Percentiles rank a stretch among this genome's conserved stretches.
These are phyloP conservation scores for Botrytis porri DNA, from an alignment of 2,329 filamentous ascomycete species.

Conservation along the genomic window DNA sequence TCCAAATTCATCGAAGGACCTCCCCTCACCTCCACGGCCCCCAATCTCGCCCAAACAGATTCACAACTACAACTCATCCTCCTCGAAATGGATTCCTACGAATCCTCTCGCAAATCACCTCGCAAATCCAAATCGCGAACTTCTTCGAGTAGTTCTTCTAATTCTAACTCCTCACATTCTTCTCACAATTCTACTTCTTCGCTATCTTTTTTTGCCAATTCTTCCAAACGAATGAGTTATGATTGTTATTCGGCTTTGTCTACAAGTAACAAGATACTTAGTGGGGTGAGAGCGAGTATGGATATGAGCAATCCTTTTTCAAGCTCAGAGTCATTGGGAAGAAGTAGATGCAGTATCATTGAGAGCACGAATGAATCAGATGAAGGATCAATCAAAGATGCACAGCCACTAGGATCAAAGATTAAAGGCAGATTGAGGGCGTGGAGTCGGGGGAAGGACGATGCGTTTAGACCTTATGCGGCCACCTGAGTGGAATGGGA, in stretches of 20 bases:
- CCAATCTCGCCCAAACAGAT: constrained; percentile 15
- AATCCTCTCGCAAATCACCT: not conserved
- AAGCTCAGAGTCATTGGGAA: not conserved
- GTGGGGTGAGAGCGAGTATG: not conserved
- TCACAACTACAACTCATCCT: constrained; percentile 21
- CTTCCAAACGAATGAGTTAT: not conserved
- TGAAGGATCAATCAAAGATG: constrained; percentile 1
- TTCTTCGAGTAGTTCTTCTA: constrained; percentile 7
- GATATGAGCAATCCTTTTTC: not conserved
- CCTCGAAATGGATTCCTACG: constrained; percentile 22
- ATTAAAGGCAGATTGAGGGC: constrained; percentile 18
- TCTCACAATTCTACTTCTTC: not conserved
- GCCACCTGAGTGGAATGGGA: constrained; percentile 5
- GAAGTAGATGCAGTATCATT: constrained; percentile 1
- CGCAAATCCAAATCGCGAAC: constrained; percentile 2
- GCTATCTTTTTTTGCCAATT: not conserved
- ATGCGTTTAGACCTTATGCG: not conserved
- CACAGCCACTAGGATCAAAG: constrained; percentile 8
- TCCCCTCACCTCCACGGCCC: constrained; percentile 18
- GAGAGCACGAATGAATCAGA: not conserved
- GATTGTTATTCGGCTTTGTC: not conserved
- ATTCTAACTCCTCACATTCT: constrained; percentile 2
- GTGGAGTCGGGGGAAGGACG: constrained; percentile 13
- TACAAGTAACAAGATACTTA: not conserved
- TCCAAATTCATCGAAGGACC: constrained; percentile 24